Base-by-base conservation (phyloP, 78 protist species). In the Pelomyxa schiedti region DNA sequence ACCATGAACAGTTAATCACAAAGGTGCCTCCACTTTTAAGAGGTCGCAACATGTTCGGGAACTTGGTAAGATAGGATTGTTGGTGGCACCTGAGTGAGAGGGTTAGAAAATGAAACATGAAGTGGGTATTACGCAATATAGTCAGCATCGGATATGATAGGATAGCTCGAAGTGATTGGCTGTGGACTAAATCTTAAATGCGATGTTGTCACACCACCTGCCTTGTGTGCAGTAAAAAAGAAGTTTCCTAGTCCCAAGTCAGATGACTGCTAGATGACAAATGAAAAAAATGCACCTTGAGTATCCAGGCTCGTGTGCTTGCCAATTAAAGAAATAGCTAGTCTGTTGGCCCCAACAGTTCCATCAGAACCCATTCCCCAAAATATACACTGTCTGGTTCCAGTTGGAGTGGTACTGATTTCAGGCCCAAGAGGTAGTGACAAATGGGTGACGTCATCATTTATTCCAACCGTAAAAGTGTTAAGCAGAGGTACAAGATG, bases 271-370 rank as follows among this genome's bases (percentile, higher is more conserved):
- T n/a, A n/a, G n/a, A n/a, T n/a, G n/a, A n/a, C n/a, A n/a, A n/a
- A n/a, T n/a, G n/a, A n/a, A n/a, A n/a, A n/a, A n/a, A n/a, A n/a
- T n/a, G n/a, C n/a, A n/a, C n/a, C n/a, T n/a, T n/a, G n/a, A n/a
- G n/a, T n/a, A n/a, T n/a, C n/a, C n/a, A n/a, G n/a, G n/a, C n/a
- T n/a, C 58, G 58, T 47, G 58, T 47, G 16, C 58, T 47, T 16
- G 39, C 66, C 76, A 53, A 88, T 88, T 32, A 80, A 3, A 41
- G 71, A 72, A 69, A 84, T 75, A n/a, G 93, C 93, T 1, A 4
- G 6, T 72, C 86, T 86, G 76, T 79, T 86, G 37, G 93, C 93
- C n/a, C 90, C 84, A 47, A 88, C 89, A 22, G 93, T 88, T 26
- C 93, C 93, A 71, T 88, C 93, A 2, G 79, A 4, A 24, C 93